Percentiles rank a stretch among this genome's conserved stretches.
Evolutionary conservation across 2,329 filamentous ascomycete genomes (phyloP).

Genomic region (Trichoderma polysporum): DNA sequence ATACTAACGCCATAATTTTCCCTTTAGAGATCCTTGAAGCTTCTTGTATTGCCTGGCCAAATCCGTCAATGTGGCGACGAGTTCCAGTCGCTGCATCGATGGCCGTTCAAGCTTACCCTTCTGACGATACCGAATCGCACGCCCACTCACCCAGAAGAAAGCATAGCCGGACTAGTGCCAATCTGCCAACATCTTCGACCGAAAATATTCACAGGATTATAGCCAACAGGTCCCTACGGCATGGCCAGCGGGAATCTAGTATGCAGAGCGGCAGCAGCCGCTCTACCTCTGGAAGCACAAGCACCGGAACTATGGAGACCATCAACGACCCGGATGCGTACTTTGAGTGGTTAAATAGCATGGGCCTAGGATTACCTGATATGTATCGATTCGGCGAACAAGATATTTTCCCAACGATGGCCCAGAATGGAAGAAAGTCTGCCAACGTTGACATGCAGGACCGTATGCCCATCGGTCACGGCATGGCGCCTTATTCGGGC

Average conservation of each 20-base stretch:
- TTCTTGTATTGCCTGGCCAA: constrained; percentile 78
- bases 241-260: not conserved
- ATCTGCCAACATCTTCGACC: not conserved
- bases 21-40: constrained; percentile 67
- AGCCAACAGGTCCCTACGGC: not conserved
- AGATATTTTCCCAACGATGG: constrained; percentile 14
- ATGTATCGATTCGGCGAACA: constrained; percentile 10
- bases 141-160: constrained; percentile 59
- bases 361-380: constrained; percentile 23
- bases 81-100: constrained; percentile 43
- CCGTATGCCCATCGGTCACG: constrained; percentile 30
- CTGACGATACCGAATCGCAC: constrained; percentile 56
- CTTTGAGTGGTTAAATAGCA: constrained; percentile 31
- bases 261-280: not conserved
- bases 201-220: not conserved
- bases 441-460: constrained; percentile 46
- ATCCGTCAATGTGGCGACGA: constrained; percentile 65
- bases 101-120: constrained; percentile 41
- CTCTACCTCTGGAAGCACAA: constrained; percentile 14
- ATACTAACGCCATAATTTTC: not conserved
- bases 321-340: constrained; percentile 30
- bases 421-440: constrained; percentile 29
- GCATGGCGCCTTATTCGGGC: constrained; percentile 20
- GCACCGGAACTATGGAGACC: constrained; percentile 22
- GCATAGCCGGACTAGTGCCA: not conserved